These are phyloP conservation scores for Aspergillus bombycis DNA, from an alignment of 2,329 filamentous ascomycete genomes.

Conservation along the genomic window DNA sequence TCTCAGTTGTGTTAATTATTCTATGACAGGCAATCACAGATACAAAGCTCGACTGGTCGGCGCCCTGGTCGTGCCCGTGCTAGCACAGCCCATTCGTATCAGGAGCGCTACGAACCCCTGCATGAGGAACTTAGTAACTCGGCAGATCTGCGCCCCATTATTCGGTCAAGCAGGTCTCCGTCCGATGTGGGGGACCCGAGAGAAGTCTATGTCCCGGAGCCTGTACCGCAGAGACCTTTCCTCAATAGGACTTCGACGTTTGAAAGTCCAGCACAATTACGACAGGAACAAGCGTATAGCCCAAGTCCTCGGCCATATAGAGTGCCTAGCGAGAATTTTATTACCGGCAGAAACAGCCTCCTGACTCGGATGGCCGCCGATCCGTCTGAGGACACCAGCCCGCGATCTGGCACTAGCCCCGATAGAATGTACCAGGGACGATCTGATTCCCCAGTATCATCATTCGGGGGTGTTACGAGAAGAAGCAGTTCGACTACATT, in stretches of 20 bases:
- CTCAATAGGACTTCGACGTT: slow-evolving; percentile 60
- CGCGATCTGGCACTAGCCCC: slow-evolving; percentile 52
- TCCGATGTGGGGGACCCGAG: slow-evolving; percentile 39
- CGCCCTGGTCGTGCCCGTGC: slow-evolving; percentile 60
- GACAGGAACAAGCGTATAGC: slow-evolving; percentile 57
- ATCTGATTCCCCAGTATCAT: slow-evolving; percentile 58
- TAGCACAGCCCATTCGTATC: slow-evolving; percentile 66
- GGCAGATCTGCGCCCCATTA: slow-evolving; percentile 56
- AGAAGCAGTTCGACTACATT: slow-evolving; percentile 54
- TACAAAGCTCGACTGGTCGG: slow-evolving; percentile 36
- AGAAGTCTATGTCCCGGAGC: slow-evolving; percentile 47
- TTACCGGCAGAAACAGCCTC: slow-evolving; percentile 51
- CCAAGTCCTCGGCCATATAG: slow-evolving; percentile 52
- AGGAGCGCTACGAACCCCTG: slow-evolving; percentile 59
- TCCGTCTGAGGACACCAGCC: slow-evolving; percentile 55
- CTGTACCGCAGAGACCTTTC: slow-evolving; percentile 49
- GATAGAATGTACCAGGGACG: slow-evolving; percentile 53
- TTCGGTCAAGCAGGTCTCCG: slow-evolving; percentile 51
- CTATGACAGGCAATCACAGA: slow-evolving; percentile 28
- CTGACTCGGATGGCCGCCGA: slow-evolving; percentile 51
- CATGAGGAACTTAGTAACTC: slow-evolving; percentile 58
- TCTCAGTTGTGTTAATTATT: slow-evolving; percentile 6
- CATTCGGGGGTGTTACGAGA: slow-evolving; percentile 56
- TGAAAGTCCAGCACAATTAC: slow-evolving; percentile 58
- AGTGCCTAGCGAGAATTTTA: slow-evolving; percentile 58